Conservation (phyloP, 1,139 yeast species). For the Scheffersomyces lignicola region DNA sequence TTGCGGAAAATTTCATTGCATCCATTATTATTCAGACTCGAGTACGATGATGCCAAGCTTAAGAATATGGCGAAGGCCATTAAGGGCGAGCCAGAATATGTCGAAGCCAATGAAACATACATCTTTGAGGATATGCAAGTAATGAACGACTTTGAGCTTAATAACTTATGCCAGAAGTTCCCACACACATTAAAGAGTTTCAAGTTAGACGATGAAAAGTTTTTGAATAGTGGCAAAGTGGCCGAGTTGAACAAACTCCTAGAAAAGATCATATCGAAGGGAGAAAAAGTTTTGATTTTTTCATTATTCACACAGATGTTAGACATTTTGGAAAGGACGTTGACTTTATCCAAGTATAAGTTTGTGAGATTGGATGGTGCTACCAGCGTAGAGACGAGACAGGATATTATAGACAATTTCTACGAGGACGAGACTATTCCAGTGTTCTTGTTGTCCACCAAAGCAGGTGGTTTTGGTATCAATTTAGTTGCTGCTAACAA, state of each 20-base stretch:
- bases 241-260: slow-evolving; percentile 56
- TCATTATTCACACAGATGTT: slow-evolving; percentile 91
- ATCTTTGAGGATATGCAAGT: slow-evolving; percentile 93
- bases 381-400: slow-evolving; percentile 91
- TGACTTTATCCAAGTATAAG: slow-evolving; percentile 64
- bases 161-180: slow-evolving; percentile 70
- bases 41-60: slow-evolving; percentile 56
- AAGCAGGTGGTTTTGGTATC: slow-evolving; percentile 98
- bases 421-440: slow-evolving; percentile 83
- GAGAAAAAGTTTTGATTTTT: slow-evolving; percentile 78
- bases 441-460: slow-evolving; percentile 84
- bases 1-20: slow-evolving; percentile 75
- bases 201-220: slow-evolving; percentile 55
- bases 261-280: slow-evolving; percentile 51
- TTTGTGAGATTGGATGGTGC: slow-evolving; percentile 91
- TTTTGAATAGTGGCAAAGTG: slow-evolving; percentile 80
- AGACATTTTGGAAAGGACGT: slow-evolving; percentile 79
- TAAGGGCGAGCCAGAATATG: slow-evolving; percentile 78
- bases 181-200: slow-evolving; percentile 61
- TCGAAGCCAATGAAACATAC: slow-evolving; percentile 68
- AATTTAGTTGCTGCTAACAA: slow-evolving; percentile 93
- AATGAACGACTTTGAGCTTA: slow-evolving; percentile 91
- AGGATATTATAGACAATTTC: slow-evolving; percentile 85
- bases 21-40: slow-evolving; percentile 66
- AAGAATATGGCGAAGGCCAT: slow-evolving; percentile 72